Percentiles rank a stretch among this genome's conserved stretches.
Evolutionary conservation across 2,329 filamentous ascomycete genomes (phyloP).

Genomic region (Ophidiomyces ophidiicola): DNA sequence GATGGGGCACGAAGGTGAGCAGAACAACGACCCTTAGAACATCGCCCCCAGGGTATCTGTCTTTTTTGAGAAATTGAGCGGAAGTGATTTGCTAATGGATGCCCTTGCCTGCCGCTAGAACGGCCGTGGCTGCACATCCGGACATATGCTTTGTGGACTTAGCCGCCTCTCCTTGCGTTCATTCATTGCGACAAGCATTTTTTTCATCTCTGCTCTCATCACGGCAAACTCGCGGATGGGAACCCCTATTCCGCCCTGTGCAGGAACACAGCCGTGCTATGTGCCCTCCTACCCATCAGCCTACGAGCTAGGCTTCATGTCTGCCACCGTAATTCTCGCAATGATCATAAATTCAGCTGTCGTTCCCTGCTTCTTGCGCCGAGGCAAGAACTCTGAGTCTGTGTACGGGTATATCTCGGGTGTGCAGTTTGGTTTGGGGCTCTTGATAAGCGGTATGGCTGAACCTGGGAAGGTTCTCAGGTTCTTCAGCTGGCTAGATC

Average conservation of each 20-base stretch:
- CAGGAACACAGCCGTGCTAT: conserved; percentile 34
- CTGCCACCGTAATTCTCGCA: conserved; percentile 22
- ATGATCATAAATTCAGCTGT: conserved; percentile 26
- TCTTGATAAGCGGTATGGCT: conserved; percentile 42
- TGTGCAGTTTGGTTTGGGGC: conserved; percentile 40
- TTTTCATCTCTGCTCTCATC: conserved; percentile 35
- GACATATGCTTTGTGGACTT: conserved; percentile 45
- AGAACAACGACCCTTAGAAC: too few relatives aligned
- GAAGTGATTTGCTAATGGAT: conserved; percentile 4
- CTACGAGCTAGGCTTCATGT: conserved; percentile 26
- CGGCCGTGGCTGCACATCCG: conserved; percentile 42
- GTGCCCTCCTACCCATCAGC: conserved; percentile 33
- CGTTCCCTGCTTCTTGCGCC: conserved; percentile 22
- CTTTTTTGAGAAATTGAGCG: too few relatives aligned
- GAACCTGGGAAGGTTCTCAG: conserved; percentile 39
- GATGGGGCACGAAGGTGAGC: conserved; percentile 43
- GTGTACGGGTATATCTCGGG: conserved; percentile 37
- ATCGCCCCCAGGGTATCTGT: neutral
- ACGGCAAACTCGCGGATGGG: conserved; percentile 29
- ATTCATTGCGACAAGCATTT: conserved; percentile 35
- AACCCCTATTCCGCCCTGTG: conserved; percentile 30
- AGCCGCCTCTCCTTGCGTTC: conserved; percentile 40
- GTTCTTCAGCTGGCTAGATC: conserved; percentile 38
- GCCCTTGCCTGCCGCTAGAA: conserved; percentile 23
- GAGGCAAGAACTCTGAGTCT: conserved; percentile 24